These are phyloP conservation scores for Xylariales sp. DNA, from an alignment of 2,329 filamentous ascomycete genomes.

Conservation along the genomic window DNA sequence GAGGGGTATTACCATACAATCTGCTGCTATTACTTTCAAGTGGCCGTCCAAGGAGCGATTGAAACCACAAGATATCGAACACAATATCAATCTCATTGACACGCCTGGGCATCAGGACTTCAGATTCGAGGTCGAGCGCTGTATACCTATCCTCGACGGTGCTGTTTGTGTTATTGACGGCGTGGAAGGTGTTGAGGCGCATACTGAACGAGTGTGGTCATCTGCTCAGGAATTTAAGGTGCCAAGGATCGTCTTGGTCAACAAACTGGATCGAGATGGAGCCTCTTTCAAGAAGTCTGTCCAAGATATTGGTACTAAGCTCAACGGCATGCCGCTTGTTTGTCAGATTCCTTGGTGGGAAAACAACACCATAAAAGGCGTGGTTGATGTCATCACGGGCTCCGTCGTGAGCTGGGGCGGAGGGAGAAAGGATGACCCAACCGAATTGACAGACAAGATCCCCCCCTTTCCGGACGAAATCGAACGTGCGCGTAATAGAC, in stretches of 20 bases:
- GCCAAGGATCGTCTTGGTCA: constrained; percentile 76
- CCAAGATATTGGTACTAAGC: constrained; percentile 73
- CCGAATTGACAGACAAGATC: constrained; percentile 43
- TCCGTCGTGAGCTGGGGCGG: constrained; percentile 66
- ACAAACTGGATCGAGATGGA: constrained; percentile 81
- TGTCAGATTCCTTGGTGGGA: constrained; percentile 97
- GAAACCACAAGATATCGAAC: constrained; percentile 10
- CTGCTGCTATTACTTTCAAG: constrained; percentile 88
- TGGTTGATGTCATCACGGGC: constrained; percentile 77
- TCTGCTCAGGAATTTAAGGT: constrained; percentile 85
- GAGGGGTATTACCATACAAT: constrained; percentile 95
- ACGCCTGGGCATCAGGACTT: constrained; percentile 97
- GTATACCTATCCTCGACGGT: constrained; percentile 80
- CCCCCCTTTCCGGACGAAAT: constrained; percentile 61
- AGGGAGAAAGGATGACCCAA: constrained; percentile 32
- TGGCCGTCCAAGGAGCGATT: constrained; percentile 62
- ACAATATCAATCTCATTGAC: constrained; percentile 84
- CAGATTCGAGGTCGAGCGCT: constrained; percentile 91
- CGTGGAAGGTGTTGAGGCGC: constrained; percentile 90
- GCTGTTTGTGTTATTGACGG: constrained; percentile 91
- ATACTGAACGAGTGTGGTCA: constrained; percentile 94
- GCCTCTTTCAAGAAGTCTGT: constrained; percentile 81
- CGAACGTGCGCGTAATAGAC: constrained; percentile 66
- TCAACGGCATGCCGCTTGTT: constrained; percentile 82
- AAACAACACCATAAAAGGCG: constrained; percentile 72